Percentiles rank a stretch among this genome's conserved stretches.
phyloP scores from a whole-genome alignment of 495 filamentous ascomycete genomes.

The Penicillium flavigenum region DNA sequence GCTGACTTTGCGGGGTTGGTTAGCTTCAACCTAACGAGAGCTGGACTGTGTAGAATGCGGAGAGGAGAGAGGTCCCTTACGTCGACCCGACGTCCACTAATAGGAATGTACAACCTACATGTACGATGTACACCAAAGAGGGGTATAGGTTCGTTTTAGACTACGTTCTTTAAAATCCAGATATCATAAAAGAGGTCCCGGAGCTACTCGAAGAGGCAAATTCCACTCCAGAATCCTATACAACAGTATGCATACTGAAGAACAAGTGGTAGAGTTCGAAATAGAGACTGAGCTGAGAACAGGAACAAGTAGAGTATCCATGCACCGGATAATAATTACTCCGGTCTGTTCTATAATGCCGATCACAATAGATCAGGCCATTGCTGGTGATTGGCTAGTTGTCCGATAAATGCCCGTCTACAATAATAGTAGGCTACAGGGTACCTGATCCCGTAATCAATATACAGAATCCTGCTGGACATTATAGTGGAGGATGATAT shows the following conservation, averaged over 20 bases:
- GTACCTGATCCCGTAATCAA: not conserved
- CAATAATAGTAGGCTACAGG: not conserved
- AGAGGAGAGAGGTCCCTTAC: slow-evolving; percentile 4
- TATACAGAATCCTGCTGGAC: not conserved
- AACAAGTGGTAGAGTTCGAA: too few species aligned
- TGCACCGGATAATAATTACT: not conserved
- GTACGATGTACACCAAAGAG: too few species aligned
- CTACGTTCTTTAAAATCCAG: too few species aligned
- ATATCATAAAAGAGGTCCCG: not conserved
- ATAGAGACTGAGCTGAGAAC: too few species aligned
- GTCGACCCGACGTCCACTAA: not conserved
- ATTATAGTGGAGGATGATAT: not conserved
- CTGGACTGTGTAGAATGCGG: slow-evolving; percentile 7
- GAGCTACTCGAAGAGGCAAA: too few species aligned
- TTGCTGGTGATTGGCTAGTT: slow-evolving; percentile 27
- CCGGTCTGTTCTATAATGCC: not conserved
- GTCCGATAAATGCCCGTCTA: slow-evolving; percentile 37
- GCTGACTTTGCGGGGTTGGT: slow-evolving; percentile 24
- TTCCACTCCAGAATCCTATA: too few species aligned
- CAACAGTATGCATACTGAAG: too few species aligned
- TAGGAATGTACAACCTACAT: too few species aligned
- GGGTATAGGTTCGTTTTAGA: too few species aligned
- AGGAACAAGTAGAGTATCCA: too few species aligned
- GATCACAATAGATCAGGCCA: slow-evolving; percentile 2
- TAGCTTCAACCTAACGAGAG: not conserved